Evolutionary conservation across 352 stramenopile genomes (phyloP).

Genomic region (Peronospora destructor): DNA sequence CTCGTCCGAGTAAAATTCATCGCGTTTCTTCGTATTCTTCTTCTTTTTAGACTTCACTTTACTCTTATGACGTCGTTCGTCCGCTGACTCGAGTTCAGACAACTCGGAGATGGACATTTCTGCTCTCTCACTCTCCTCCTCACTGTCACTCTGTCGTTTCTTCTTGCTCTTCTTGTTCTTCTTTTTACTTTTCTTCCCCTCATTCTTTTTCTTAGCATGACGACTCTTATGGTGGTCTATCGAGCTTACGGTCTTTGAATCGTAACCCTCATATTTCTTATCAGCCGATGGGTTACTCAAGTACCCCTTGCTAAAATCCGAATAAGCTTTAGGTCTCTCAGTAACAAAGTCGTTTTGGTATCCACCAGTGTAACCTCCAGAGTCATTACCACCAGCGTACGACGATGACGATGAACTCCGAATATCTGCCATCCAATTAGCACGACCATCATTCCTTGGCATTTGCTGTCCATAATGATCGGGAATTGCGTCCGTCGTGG

Average conservation of each 20-base stretch:
- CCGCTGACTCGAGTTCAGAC: constrained; percentile 28
- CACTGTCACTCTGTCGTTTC: constrained; percentile 21
- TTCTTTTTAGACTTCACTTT: constrained; percentile 33
- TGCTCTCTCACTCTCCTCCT: constrained; percentile 18
- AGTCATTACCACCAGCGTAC: constrained; percentile 2
- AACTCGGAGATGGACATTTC: constrained; percentile 21
- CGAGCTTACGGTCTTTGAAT: not conserved
- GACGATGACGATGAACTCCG: constrained; percentile 43
- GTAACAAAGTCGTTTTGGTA: constrained; percentile 76
- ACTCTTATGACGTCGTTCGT: constrained; percentile 16
- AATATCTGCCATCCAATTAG: constrained; percentile 76
- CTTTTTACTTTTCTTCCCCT: constrained; percentile 34
- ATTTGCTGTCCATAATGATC: constrained; percentile 38
- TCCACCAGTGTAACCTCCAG: constrained; percentile 17
- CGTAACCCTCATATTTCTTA: constrained; percentile 2
- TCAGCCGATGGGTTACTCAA: not conserved
- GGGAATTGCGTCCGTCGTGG: constrained; percentile 37
- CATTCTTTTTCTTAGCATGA: constrained; percentile 39
- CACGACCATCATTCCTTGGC: constrained; percentile 60
- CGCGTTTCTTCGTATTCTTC: constrained; percentile 30
- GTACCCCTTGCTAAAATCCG: constrained; percentile 25
- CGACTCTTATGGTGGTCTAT: constrained; percentile 13
- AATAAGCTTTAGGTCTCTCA: constrained; percentile 49
- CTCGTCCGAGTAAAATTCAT: constrained; percentile 34
- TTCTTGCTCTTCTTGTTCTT: constrained; percentile 31